Evolutionary conservation across 1,284 basidiomycete genomes (phyloP), one percentile per base, ranked within the genome.

Genomic region (Hemileccinum hortonii): DNA sequence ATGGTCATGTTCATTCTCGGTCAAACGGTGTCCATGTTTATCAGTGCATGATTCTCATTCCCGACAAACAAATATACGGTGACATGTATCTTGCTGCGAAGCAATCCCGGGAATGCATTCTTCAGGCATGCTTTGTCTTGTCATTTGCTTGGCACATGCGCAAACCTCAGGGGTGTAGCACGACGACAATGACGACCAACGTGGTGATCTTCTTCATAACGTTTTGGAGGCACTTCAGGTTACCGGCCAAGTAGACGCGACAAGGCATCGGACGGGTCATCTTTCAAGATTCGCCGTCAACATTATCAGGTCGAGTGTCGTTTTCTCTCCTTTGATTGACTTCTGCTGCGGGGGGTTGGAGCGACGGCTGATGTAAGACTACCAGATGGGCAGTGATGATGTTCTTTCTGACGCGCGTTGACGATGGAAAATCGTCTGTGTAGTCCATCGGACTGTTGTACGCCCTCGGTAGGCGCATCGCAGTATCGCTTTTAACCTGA

Each of bases 21-120:
- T 12, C 61, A 65, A 44, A 4, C 49, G 10, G 52, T 19, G 12
- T 65, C 61, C 11, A 63, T 63, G 61, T 22, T 7, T 2, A 42
- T 63, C 21, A 63, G 61, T 33, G 57, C 53, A 0, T 36, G 26
- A 11, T 21, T 63, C 6, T 37, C 56, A 1, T 29, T 59, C 11
- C 53, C 59, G 6, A 52, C 50, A 24, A 39, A 47, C 15, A 10
- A 42, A 11, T 44, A 61, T 32, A 61, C 56, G 10, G 32, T 30
- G 3, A 65, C 61, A 6, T 63, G 61, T 33, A 7, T 64, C 21
- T 33, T 63, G 19, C 3, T 52, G 35, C 54, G 24, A 40, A 38
- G 47, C 30, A 50, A 57, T 15, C 44, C 47, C 9, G 36, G 43
- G 4, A 50, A 35, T 10, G 50, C 47, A 1, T 52, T 52, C 29